A percentile compares a stretch with the other conserved stretches of the same genome.
phyloP scores from a whole-genome alignment of 306 rosid genomes.

The Fragaria vesca region DNA sequence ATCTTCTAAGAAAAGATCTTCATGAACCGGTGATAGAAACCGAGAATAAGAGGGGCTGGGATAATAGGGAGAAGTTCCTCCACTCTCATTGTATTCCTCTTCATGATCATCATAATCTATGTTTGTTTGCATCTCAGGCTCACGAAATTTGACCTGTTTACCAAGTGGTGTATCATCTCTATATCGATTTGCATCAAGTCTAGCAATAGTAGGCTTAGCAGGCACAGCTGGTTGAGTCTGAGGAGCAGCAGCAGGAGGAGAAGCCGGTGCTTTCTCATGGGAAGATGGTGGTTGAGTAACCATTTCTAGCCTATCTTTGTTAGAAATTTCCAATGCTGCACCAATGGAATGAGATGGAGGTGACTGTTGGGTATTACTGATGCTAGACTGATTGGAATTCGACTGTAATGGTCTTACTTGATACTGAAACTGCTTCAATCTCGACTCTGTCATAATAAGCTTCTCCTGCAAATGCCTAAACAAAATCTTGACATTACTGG shows the following conservation, averaged over 20 bases:
- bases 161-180: constrained; percentile 46
- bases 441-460: constrained; percentile 88
- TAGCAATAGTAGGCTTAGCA: constrained; percentile 37
- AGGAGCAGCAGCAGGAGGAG: constrained; percentile 42
- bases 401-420: constrained; percentile 78
- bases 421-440: constrained; percentile 88
- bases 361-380: constrained; percentile 45
- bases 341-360: constrained; percentile 51
- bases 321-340: constrained; percentile 55
- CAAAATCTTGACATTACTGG: constrained; percentile 87
- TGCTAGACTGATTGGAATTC: constrained; percentile 52
- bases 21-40: constrained; percentile 73
- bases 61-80: constrained; percentile 65
- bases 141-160: constrained; percentile 88
- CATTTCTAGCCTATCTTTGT: constrained; percentile 72
- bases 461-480: constrained; percentile 95
- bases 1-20: constrained; percentile 90
- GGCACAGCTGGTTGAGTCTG: constrained; percentile 27
- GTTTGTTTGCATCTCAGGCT: constrained; percentile 52
- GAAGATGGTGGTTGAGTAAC: constrained; percentile 68
- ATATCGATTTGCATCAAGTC: constrained; percentile 42
- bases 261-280: constrained; percentile 41
- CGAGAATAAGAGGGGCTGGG: constrained; percentile 71
- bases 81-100: constrained; percentile 67
- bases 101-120: constrained; percentile 64